Conservation (phyloP, 2,329 filamentous ascomycete species). For the Penicillium paneum region DNA sequence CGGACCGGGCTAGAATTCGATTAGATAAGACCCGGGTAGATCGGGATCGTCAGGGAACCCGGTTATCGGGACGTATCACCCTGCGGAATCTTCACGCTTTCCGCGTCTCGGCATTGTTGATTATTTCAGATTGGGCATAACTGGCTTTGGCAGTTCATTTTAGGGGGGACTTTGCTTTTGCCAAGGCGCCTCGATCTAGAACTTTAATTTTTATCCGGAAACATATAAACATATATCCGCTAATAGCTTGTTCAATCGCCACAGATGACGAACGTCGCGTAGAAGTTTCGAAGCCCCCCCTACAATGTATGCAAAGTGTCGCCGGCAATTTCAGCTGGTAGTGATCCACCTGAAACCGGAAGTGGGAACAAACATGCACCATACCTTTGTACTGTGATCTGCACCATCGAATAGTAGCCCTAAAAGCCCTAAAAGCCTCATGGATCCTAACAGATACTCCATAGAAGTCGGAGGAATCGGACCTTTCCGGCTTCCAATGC, state of each 20-base stretch:
- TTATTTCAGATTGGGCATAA: not conserved
- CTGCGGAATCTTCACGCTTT: not conserved
- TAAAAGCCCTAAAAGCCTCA: not conserved
- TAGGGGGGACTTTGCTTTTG: not conserved
- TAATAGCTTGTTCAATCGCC: not conserved
- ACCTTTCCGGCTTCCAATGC: not conserved
- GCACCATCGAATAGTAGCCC: not conserved
- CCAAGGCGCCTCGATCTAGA: not conserved
- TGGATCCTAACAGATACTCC: not conserved
- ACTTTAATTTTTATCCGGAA: not conserved
- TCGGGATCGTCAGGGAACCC: conserved; percentile 1
- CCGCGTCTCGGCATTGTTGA: not conserved
- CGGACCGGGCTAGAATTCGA: not conserved
- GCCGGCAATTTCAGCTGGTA: not conserved
- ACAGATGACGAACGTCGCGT: not conserved
- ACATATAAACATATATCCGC: not conserved
- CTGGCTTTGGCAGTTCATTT: not conserved
- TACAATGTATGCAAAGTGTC: not conserved
- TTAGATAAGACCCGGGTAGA: conserved; percentile 1
- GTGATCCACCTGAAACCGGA: not conserved
- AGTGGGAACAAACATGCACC: not conserved
- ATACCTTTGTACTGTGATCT: not conserved
- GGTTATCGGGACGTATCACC: not conserved
- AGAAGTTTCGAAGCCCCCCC: not conserved
- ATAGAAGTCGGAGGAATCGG: not conserved